Base-by-base conservation (phyloP, 495 filamentous ascomycete genomes). In the Echria macrotheca region DNA sequence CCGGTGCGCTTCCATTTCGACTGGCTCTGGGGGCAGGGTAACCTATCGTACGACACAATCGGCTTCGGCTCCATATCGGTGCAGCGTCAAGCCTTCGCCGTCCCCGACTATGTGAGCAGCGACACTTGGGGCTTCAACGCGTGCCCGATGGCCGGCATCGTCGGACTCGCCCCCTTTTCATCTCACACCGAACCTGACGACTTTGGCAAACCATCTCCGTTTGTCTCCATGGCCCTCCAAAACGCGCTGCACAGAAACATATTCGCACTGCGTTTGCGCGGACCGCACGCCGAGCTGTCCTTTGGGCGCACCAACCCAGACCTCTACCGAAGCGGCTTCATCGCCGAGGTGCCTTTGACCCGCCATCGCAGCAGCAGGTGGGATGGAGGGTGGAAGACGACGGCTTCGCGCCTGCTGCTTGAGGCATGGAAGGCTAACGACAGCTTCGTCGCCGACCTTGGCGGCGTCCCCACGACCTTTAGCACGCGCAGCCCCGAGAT, bases 81-180 rank as follows among this genome's bases (percentile, higher is more conserved):
- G 5, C 5, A 7, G 37, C n/a, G 11, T 31, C 28, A 31, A 31
- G 28, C 28, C 28, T 31, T 31, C 28, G 28, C 28, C 28, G 12
- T 31, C 6, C 37, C 37, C 5, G 37, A 40, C 6, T 40, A 40
- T 19, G 19, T 40, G 3, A 18, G 14, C 14, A 19, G 5, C 37
- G 37, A 40, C 37, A 19, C 4, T 2, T 40, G 5, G 6, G 37
- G 37, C n/a, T 40, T 40, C 19, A 40, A 40, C 37, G 19, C 37
- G 37, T 40, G 37, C 15, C 37, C 37, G 37, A 40, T 40, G 37
- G 37, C 37, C 10, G 37, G 37, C 4, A 40, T 40, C 15, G 11
- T 18, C 15, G 37, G 37, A 19, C 37, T 40, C 4, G 37, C 37
- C n/a, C 37, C 37, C n/a, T 40, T 40, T 19, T 40, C 37, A 19